These are phyloP conservation scores for Raphidocelis subcapitata DNA, from an alignment of 139 green algal genomes.

Conservation along the genomic window DNA sequence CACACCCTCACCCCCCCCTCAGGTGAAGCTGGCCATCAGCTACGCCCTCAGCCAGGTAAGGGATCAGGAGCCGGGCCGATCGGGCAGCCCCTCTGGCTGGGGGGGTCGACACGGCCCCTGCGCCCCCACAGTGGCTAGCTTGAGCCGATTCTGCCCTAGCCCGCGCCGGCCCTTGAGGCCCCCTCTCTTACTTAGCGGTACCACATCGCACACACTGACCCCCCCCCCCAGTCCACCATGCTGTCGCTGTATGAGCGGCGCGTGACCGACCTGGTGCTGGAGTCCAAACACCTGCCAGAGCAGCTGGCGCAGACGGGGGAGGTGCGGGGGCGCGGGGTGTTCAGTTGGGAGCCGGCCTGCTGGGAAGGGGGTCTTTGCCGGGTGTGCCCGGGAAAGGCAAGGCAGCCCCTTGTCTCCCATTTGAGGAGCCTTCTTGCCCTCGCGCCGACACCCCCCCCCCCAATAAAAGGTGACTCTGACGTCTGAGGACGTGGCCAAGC, in stretches of 20 bases:
- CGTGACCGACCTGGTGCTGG: constrained; percentile 61
- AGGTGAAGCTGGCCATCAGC: constrained; percentile 60
- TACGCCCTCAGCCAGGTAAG: constrained; percentile 39
- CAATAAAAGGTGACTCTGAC: neutral
- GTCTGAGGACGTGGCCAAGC: constrained; percentile 32
- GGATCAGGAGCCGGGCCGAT: too few relatives aligned
- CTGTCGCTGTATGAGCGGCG: constrained; percentile 80
- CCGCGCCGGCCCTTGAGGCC: too few relatives aligned
- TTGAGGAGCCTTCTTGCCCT: neutral
- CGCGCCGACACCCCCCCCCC: too few relatives aligned
- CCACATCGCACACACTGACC: too few relatives aligned
- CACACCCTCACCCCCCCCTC: too few relatives aligned
- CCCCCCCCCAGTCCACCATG: constrained; percentile 69
- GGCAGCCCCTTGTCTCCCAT: neutral
- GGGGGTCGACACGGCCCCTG: too few relatives aligned
- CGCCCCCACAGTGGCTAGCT: too few relatives aligned
- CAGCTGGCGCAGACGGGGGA: constrained; percentile 68
- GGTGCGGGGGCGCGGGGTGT: constrained; percentile 14
- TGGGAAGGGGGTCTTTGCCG: too few relatives aligned
- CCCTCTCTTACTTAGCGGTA: too few relatives aligned
- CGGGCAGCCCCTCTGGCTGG: too few relatives aligned
- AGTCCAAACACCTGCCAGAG: constrained; percentile 60
- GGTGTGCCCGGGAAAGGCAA: neutral
- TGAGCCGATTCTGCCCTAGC: too few relatives aligned
- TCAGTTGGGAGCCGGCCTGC: too few relatives aligned